Evolutionary conservation across 2,329 filamentous ascomycete genomes (phyloP).

Genomic region (Aspergillus ibericus): DNA sequence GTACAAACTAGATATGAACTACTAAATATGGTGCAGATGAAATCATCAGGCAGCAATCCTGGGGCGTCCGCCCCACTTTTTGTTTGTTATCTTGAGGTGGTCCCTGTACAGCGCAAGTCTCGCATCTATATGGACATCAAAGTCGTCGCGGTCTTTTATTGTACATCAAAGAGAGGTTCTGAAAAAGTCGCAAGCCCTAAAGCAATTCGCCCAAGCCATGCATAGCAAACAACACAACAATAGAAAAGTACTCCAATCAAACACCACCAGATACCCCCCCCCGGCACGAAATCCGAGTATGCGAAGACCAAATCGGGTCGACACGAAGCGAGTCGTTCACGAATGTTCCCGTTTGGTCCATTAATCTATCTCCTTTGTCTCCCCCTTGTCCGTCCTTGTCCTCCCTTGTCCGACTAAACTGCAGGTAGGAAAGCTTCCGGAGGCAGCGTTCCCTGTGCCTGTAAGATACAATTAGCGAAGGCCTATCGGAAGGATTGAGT

Average conservation of each 20-base stretch:
- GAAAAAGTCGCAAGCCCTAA: slow-evolving; percentile 18
- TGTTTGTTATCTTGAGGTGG: not conserved
- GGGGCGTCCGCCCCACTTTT: not conserved
- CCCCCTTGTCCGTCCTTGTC: not conserved
- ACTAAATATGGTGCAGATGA: too few species aligned
- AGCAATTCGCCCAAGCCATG: slow-evolving; percentile 37
- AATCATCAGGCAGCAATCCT: not conserved
- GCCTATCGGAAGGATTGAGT: not conserved
- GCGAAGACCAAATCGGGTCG: not conserved
- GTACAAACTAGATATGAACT: too few species aligned
- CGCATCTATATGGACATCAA: slow-evolving; percentile 21
- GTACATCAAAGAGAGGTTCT: slow-evolving; percentile 18
- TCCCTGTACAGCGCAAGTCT: slow-evolving; percentile 3
- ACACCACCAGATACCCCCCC: slow-evolving; percentile 1
- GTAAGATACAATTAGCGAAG: slow-evolving; percentile 21
- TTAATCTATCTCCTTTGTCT: not conserved
- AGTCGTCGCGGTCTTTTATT: slow-evolving; percentile 20
- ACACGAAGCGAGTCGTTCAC: not conserved
- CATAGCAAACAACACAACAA: slow-evolving; percentile 21
- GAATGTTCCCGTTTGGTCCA: not conserved
- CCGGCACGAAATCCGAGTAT: not conserved
- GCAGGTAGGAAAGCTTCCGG: slow-evolving; percentile 49
- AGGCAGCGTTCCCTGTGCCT: slow-evolving; percentile 47
- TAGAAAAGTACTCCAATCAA: slow-evolving; percentile 9
- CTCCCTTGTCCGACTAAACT: not conserved